Evolutionary conservation across 2,329 filamentous ascomycete species (phyloP).

Genomic region (Biscogniauxia mediterranea): DNA sequence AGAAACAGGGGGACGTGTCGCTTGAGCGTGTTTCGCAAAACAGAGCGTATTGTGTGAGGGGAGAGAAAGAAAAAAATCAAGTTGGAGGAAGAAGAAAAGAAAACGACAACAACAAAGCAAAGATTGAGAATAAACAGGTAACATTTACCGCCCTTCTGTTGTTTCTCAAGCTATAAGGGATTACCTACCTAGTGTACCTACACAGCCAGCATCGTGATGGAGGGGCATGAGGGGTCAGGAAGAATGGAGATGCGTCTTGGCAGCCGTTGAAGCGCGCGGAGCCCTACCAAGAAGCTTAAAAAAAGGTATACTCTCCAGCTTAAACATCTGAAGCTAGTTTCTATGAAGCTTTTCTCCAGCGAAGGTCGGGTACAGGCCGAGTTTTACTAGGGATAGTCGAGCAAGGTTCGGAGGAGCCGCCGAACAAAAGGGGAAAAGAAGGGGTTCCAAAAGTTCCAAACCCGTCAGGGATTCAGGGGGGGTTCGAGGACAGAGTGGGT

Average conservation of each 20-base stretch:
- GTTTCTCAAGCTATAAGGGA: neutral
- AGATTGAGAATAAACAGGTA: neutral
- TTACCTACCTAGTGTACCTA: no score
- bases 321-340: no score
- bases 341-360: no score
- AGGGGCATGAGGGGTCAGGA: neutral
- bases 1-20: neutral
- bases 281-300: neutral
- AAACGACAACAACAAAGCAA: neutral
- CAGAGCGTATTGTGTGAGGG: neutral
- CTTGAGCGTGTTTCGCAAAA: neutral
- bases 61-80: neutral
- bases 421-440: constrained; percentile 25
- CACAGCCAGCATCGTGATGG: neutral
- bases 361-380: neutral
- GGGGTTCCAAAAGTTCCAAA: constrained; percentile 26
- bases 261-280: neutral
- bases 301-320: no score
- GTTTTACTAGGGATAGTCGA: neutral
- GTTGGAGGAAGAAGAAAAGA: neutral
- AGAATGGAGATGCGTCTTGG: neutral
- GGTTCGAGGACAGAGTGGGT: constrained; percentile 12
- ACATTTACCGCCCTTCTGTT: neutral
- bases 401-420: constrained; percentile 15
- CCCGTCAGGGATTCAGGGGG: constrained; percentile 23